phyloP scores from a whole-genome alignment of 805 yeast species.

The Zygosaccharomyces lentus region DNA sequence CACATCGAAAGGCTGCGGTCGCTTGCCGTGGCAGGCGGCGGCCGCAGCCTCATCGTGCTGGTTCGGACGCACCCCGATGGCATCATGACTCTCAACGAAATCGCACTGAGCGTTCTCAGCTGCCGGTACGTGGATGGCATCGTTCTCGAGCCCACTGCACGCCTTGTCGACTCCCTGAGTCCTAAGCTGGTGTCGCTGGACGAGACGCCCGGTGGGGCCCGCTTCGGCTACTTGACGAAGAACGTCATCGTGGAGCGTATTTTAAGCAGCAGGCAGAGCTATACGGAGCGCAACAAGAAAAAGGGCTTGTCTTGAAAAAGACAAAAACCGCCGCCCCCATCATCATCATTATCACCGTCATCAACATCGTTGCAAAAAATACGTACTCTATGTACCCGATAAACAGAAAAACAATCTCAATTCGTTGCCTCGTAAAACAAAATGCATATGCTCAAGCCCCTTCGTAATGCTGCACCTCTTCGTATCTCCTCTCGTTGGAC shows the following conservation, averaged over 20 bases:
- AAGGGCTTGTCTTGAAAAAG: conserved; percentile 58
- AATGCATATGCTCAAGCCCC: conserved; percentile 1
- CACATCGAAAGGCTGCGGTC: conserved; percentile 67
- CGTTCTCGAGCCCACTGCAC: conserved; percentile 41
- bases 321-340: no score
- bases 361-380: conserved; percentile 8
- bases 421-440: background rate
- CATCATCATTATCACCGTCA: background rate
- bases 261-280: conserved; percentile 57
- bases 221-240: conserved; percentile 57
- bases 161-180: background rate
- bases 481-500: conserved; percentile 41
- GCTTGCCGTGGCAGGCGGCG: conserved; percentile 34
- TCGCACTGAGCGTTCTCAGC: conserved; percentile 83
- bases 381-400: conserved; percentile 1
- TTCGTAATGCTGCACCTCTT: conserved; percentile 27
- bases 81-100: conserved; percentile 81
- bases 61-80: conserved; percentile 66
- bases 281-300: conserved; percentile 79
- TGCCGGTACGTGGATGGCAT: conserved; percentile 80
- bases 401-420: background rate
- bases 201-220: conserved; percentile 45
- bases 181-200: conserved; percentile 39
- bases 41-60: conserved; percentile 51
- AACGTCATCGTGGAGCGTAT: conserved; percentile 74